Conservation (phyloP, 352 stramenopile species). For the Blastocystis sp. region DNA sequence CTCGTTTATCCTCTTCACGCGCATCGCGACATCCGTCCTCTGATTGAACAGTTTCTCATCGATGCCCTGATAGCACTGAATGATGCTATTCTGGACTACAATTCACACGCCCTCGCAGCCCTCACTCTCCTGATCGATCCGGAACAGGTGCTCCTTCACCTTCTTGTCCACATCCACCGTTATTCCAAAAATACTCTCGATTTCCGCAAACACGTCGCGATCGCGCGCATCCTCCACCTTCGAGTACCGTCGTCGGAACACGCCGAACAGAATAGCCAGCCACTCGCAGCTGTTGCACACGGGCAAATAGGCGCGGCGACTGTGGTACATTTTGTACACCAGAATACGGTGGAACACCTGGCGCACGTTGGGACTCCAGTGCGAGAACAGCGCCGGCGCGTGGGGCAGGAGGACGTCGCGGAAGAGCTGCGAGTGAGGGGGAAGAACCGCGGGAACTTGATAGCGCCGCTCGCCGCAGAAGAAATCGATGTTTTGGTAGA, state of each 20-base stretch:
- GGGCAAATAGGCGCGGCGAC: constrained; percentile 25
- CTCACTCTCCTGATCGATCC: constrained; percentile 22
- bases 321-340: constrained; percentile 52
- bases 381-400: constrained; percentile 17
- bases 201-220: background rate
- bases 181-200: background rate
- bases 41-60: constrained; percentile 36
- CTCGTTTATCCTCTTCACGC: constrained; percentile 29
- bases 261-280: constrained; percentile 23
- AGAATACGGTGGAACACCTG: constrained; percentile 48
- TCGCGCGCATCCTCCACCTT: background rate
- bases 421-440: constrained; percentile 35
- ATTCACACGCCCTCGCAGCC: background rate
- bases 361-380: constrained; percentile 32
- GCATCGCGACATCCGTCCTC: constrained; percentile 22
- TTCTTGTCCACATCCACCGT: background rate
- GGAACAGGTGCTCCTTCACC: background rate
- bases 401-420: constrained; percentile 34
- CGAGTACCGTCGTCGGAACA: background rate
- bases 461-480: constrained; percentile 16
- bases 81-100: constrained; percentile 43
- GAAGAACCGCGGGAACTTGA: background rate
- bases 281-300: constrained; percentile 57
- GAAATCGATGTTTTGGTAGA: constrained; percentile 63
- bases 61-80: constrained; percentile 19